These are phyloP conservation scores for Amauroascus verrucosus DNA, from an alignment of 2,329 filamentous ascomycete genomes.

Conservation along the genomic window DNA sequence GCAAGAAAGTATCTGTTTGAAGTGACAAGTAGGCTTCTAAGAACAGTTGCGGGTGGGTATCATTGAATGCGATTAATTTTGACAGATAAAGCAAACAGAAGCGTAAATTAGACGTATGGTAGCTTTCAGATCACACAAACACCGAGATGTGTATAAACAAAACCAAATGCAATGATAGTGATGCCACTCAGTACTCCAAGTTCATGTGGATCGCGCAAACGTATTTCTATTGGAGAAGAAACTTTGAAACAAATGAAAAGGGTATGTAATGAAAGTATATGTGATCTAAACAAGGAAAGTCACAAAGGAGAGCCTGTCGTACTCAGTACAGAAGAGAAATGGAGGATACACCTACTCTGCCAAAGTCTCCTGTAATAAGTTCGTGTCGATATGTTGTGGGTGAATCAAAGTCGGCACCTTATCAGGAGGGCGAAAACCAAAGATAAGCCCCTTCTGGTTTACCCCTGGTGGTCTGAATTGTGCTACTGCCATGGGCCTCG, in stretches of 20 bases:
- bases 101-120: not conserved
- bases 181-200: not conserved
- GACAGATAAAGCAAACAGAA: not conserved
- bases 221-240: not conserved
- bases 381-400: constrained; percentile 48
- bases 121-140: no score
- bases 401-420: constrained; percentile 48
- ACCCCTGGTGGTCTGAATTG: constrained; percentile 55
- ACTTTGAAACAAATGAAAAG: not conserved
- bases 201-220: not conserved
- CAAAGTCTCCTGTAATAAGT: constrained; percentile 52
- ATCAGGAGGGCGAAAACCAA: constrained; percentile 55
- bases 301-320: not conserved
- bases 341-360: constrained; percentile 30
- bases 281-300: not conserved
- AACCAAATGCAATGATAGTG: not conserved
- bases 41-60: not conserved
- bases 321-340: no score
- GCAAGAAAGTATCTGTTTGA: not conserved
- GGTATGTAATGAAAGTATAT: not conserved
- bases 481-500: constrained; percentile 21
- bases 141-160: not conserved
- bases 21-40: not conserved
- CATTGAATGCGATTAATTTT: not conserved
- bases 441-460: constrained; percentile 65